phyloP scores from a whole-genome alignment of 2,329 filamentous ascomycete genomes.

The Calonectria pauciramosa region DNA sequence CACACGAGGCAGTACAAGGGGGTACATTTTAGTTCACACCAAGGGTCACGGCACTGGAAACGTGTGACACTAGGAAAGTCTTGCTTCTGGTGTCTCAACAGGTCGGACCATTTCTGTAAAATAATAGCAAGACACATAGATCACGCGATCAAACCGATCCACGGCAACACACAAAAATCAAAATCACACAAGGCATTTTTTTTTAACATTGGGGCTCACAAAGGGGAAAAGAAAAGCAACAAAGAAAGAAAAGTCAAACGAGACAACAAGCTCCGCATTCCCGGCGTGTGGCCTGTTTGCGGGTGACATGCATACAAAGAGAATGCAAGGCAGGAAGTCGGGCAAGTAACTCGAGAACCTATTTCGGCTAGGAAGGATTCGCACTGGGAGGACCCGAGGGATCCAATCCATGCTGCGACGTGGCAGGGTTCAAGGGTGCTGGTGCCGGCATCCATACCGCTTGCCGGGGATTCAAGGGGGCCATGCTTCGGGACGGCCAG shows the following conservation, averaged over 20 bases:
- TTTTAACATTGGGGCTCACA: not conserved
- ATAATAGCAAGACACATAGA: slow-evolving; percentile 9
- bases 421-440: not conserved
- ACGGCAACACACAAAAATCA: not conserved
- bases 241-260: not conserved
- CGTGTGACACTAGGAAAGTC: not conserved
- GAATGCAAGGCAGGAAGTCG: not conserved
- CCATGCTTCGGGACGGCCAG: not conserved
- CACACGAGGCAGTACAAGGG: not conserved
- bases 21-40: not conserved
- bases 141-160: not conserved
- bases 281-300: not conserved
- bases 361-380: not conserved
- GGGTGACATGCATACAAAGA: not conserved
- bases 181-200: not conserved
- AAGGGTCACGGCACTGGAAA: not conserved
- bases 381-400: not conserved
- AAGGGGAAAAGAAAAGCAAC: not conserved
- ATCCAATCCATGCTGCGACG: slow-evolving; percentile 6
- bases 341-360: not conserved
- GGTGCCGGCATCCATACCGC: slow-evolving; percentile 5
- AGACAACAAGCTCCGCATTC: not conserved
- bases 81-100: not conserved
- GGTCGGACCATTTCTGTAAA: slow-evolving; percentile 1
- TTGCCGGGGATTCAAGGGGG: not conserved